These are phyloP conservation scores for Trichoderma reesei DNA, from an alignment of 495 filamentous ascomycete species.

Conservation along the genomic window DNA sequence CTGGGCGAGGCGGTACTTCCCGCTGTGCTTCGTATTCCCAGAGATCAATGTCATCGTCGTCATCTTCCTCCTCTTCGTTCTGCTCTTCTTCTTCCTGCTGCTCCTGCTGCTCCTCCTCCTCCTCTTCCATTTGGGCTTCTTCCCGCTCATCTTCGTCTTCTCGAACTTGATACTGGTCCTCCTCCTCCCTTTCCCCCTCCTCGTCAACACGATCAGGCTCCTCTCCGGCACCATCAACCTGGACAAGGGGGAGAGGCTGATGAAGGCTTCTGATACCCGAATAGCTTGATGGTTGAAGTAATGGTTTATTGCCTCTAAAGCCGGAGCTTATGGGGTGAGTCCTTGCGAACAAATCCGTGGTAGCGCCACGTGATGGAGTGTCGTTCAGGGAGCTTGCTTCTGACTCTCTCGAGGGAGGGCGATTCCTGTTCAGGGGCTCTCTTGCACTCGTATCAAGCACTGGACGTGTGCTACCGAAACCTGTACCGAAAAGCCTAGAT, in stretches of 20 bases:
- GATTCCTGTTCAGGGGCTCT: neutral
- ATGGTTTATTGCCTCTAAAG: neutral
- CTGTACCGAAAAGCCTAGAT: neutral
- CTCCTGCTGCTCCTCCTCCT: neutral
- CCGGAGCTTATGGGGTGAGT: neutral
- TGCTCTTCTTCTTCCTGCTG: neutral
- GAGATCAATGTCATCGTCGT: slow-evolving; percentile 34
- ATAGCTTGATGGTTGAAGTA: neutral
- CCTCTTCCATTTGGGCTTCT: neutral
- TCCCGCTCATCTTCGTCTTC: neutral
- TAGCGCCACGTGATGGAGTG: slow-evolving; percentile 20
- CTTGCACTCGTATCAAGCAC: neutral
- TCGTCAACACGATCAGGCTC: slow-evolving; percentile 11
- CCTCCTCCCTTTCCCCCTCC: slow-evolving; percentile 5
- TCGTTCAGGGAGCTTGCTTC: slow-evolving; percentile 17
- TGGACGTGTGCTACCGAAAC: neutral
- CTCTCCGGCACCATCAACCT: slow-evolving; percentile 10
- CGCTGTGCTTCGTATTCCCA: slow-evolving; percentile 38
- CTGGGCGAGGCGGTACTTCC: slow-evolving; percentile 24
- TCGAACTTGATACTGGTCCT: slow-evolving; percentile 19
- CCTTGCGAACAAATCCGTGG: slow-evolving; percentile 25
- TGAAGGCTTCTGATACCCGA: neutral
- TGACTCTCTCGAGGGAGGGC: neutral
- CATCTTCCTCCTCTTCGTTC: slow-evolving; percentile 13
- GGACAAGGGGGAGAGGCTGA: neutral